Base-by-base conservation (phyloP, 805 yeast genomes). In the Nakazawaea siamensis region DNA sequence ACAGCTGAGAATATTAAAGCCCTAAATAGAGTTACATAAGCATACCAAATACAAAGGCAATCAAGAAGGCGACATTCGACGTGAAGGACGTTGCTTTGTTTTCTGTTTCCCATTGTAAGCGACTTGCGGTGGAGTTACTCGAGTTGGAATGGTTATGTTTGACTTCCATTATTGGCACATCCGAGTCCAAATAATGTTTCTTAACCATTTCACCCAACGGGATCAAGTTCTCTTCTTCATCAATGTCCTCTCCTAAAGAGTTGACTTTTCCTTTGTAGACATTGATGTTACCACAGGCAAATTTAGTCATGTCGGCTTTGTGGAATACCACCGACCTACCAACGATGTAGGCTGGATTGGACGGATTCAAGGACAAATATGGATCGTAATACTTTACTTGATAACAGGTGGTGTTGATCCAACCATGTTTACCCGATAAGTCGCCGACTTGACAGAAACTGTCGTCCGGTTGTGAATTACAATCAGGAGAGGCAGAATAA, bases 361-460 rank as follows among this genome's bases (percentile, higher is more conserved):
- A 53, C 24, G 70, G 69, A 47, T 76, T 66, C 52, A 80, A 66
- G 0, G 87, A 76, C 35, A 81, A 53, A 52, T 68, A 80, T 5
- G 78, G 80, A 49, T 81, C 88, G 39, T 64, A 57, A 52, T 76
- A 81, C 40, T 65, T 63, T 19, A 73, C 60, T 54, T 77, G 80
- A 53, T 72, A 77, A 51, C 85, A 78, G 10, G 84, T 78, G 15
- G 83, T 67, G 50, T 78, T 68, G 48, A 81, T 76, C 58, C 60
- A 68, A 10, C 90, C 90, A 55, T 80, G 87, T 52, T 80, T 80
- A 29, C 90, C 90, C 24, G 83, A 71, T 46, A 80, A 70, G 50
- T 80, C 88, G 39, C 90, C 90, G 27, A 80, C 72, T 54, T 76
- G 76, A 52, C 86, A 80, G 24, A 52, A 60, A 6, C 76, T 53